Percentiles rank a stretch among this genome's conserved stretches.
Evolutionary conservation across 2,329 filamentous ascomycete species (phyloP).

Genomic region (Leptographium lundbergii): DNA sequence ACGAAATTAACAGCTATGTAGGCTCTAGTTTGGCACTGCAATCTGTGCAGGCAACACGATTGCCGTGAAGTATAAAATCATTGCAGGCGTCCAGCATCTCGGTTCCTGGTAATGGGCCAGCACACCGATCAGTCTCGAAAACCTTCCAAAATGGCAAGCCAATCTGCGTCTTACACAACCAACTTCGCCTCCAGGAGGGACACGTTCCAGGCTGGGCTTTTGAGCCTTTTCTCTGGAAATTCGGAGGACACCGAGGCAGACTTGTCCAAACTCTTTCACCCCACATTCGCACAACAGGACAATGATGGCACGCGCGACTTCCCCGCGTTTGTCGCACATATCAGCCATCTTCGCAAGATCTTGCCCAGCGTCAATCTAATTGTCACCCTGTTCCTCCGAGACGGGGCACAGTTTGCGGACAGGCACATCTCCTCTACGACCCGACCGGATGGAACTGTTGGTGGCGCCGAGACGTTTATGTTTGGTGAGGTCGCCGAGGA

Average conservation of each 20-base stretch:
- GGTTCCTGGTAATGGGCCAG: too few relatives aligned
- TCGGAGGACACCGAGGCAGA: slow-evolving; percentile 8
- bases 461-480: slow-evolving; percentile 6
- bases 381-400: slow-evolving; percentile 3
- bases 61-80: too few relatives aligned
- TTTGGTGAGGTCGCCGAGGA: slow-evolving; percentile 7
- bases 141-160: not conserved
- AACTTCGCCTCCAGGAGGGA: slow-evolving; percentile 3
- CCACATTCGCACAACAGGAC: slow-evolving; percentile 1
- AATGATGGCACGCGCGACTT: not conserved
- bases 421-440: slow-evolving; percentile 3
- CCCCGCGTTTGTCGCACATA: slow-evolving; percentile 5
- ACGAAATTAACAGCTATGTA: too few relatives aligned
- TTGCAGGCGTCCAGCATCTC: too few relatives aligned
- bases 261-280: slow-evolving; percentile 1
- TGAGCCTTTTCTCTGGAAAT: slow-evolving; percentile 6
- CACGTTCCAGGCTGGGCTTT: slow-evolving; percentile 5
- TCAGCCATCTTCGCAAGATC: slow-evolving; percentile 5
- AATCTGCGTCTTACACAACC: not conserved
- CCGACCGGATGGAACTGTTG: slow-evolving; percentile 3
- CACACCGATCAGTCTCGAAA: too few relatives aligned
- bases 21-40: too few relatives aligned
- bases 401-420: slow-evolving; percentile 6
- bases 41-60: too few relatives aligned
- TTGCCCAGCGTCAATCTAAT: slow-evolving; percentile 1